phyloP scores from a whole-genome alignment of 2,329 filamentous ascomycete genomes.

The Thielaviopsis cerberus region DNA sequence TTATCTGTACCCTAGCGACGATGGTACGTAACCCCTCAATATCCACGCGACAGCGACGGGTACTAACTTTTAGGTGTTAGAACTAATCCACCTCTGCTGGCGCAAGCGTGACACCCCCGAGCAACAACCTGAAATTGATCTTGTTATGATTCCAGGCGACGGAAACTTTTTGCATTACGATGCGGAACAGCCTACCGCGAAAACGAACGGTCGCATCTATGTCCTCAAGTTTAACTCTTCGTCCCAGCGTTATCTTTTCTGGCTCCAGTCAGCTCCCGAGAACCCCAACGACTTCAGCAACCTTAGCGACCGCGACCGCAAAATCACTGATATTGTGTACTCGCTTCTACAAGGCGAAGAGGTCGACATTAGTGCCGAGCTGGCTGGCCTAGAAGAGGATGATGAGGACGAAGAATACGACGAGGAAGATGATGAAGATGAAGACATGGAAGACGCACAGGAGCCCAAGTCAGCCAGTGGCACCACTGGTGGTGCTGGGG shows the following conservation, averaged over 20 bases:
- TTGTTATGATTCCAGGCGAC: slow-evolving; percentile 85
- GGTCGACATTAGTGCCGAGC: slow-evolving; percentile 56
- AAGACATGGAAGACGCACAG: slow-evolving; percentile 41
- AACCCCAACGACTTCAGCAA: slow-evolving; percentile 49
- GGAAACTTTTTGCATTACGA: slow-evolving; percentile 69
- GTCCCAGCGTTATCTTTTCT: slow-evolving; percentile 82
- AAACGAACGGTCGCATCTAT: slow-evolving; percentile 78
- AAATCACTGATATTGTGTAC: slow-evolving; percentile 77
- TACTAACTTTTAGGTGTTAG: slow-evolving; percentile 23
- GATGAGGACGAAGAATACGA: slow-evolving; percentile 50
- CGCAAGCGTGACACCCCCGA: slow-evolving; percentile 57
- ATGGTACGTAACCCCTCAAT: slow-evolving; percentile 35
- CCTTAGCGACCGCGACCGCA: slow-evolving; percentile 71
- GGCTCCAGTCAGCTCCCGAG: slow-evolving; percentile 76
- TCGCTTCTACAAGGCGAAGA: slow-evolving; percentile 73
- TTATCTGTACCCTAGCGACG: slow-evolving; percentile 69
- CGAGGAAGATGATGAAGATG: slow-evolving; percentile 42
- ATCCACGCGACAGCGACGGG: neutral
- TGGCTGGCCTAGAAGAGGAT: slow-evolving; percentile 36
- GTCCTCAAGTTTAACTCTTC: slow-evolving; percentile 86
- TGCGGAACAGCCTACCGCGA: slow-evolving; percentile 36
- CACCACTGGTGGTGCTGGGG: slow-evolving; percentile 62
- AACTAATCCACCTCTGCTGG: slow-evolving; percentile 95
- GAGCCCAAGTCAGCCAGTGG: slow-evolving; percentile 38
- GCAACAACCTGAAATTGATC: slow-evolving; percentile 55